Evolutionary conservation across 2,329 filamentous ascomycete species (phyloP), one percentile per base, ranked within the genome.

Genomic region (Hirsutella rhossiliensis): DNA sequence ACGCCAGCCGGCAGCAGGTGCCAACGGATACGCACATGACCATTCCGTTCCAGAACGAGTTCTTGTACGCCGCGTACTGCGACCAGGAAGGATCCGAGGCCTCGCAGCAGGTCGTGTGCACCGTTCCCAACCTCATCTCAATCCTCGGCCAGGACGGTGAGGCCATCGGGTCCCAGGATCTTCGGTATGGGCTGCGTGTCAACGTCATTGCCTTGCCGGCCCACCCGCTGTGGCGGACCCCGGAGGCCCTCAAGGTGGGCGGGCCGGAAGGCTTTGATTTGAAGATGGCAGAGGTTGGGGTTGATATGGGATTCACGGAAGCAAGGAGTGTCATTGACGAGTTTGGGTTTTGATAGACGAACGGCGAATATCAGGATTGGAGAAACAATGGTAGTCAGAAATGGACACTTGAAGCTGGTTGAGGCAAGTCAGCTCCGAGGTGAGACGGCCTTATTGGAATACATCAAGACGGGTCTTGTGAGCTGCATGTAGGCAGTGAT

Each of bases 121-220:
- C 61, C 0, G 61, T 64, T 0, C 62, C 62, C 0, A 57, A 64
- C 11, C 51, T 64, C 0, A 64, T 64, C 2, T 63, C 62, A 0
- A 57, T 64, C 3, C 52, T 64, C 0, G 62, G 61, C 1, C 60
- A 63, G 32, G 68, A 72, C 40, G 70, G 71, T 0, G 68, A 69
- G 41, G 71, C 70, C 0, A 61, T 75, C 5, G 71, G 71, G 0
- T 69, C 71, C 1, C 66, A 68, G 13, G 71, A 75, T 20, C 56
- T 73, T 28, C 62, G 71, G 11, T 76, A 75, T 43, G 73, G 73
- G 0, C 49, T 75, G 3, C 59, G 64, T 4, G 72, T 75, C 0
- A 67, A 56, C 29, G 71, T 76, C 1, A 67, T 76, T 46, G 72
- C 62, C 0, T 56, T 76, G 29, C 61, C 69, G 3, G 66, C 69